These are phyloP conservation scores for Cardamine chenopodiifolia DNA, from an alignment of 345 rosid species.

Conservation along the genomic window DNA sequence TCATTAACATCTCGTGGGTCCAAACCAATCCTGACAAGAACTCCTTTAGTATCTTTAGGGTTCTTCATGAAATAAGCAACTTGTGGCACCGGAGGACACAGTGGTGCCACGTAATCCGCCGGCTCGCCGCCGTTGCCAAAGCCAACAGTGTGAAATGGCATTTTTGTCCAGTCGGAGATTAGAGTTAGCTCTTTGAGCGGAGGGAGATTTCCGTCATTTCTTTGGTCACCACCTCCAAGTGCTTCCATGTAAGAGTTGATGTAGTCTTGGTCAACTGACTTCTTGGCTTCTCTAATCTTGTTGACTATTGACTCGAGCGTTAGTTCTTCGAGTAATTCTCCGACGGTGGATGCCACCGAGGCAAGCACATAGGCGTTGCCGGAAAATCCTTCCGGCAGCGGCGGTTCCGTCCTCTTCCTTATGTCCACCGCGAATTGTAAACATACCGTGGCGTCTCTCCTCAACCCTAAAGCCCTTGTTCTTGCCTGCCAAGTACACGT, in stretches of 20 bases:
- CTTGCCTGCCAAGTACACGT: conserved; percentile 51
- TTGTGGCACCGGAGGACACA: conserved; percentile 65
- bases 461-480: conserved; percentile 51
- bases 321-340: conserved; percentile 52
- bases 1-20: conserved; percentile 40
- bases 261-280: conserved; percentile 48
- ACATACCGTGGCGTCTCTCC: conserved; percentile 59
- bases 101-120: conserved; percentile 53
- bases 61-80: conserved; percentile 68
- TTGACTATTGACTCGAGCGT: conserved; percentile 44
- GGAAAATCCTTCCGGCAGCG: conserved; percentile 55
- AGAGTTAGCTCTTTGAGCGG: conserved; percentile 56
- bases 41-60: conserved; percentile 50
- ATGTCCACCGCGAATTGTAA: conserved; percentile 68
- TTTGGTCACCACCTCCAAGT: conserved; percentile 44
- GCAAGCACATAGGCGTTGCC: conserved; percentile 71
- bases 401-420: conserved; percentile 54
- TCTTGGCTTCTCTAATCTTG: conserved; percentile 65
- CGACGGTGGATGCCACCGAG: conserved; percentile 55
- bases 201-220: conserved; percentile 51
- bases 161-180: conserved; percentile 76
- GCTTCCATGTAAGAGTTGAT: conserved; percentile 61
- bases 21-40: conserved; percentile 59
- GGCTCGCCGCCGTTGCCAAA: conserved; percentile 50
- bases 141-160: conserved; percentile 64